Evolutionary conservation across 768 basidiomycete species (phyloP).

Genomic region (Lactarius hatsudake): DNA sequence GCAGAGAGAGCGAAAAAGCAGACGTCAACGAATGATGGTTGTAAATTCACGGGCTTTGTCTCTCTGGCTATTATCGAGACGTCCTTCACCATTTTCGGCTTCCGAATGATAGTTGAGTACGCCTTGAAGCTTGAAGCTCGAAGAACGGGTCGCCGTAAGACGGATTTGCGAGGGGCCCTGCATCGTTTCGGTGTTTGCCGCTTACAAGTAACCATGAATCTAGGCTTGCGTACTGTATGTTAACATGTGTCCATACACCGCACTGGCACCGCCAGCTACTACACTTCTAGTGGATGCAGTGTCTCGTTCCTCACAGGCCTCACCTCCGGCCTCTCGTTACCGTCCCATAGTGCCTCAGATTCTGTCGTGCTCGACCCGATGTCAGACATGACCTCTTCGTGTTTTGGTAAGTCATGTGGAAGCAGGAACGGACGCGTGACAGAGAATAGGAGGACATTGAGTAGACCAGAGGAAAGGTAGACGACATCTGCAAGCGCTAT

Average conservation of each 20-base stretch:
- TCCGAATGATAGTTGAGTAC: too few relatives aligned
- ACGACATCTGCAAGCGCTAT: conserved; percentile 40
- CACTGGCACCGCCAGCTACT: background rate
- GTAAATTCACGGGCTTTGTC: too few relatives aligned
- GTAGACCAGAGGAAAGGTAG: conserved; percentile 43
- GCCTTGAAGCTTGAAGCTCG: too few relatives aligned
- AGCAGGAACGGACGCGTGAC: conserved; percentile 40
- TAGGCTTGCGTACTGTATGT: background rate
- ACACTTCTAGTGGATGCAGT: background rate
- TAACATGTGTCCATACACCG: background rate
- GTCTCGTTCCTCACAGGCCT: background rate
- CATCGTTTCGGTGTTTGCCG: conserved; percentile 26
- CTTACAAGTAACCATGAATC: conserved; percentile 18
- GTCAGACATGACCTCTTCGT: background rate
- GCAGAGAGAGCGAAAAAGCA: too few relatives aligned
- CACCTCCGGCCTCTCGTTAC: background rate
- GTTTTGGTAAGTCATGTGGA: conserved; percentile 25
- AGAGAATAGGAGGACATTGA: conserved; percentile 42
- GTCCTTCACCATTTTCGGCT: too few relatives aligned
- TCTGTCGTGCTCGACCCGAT: conserved; percentile 20
- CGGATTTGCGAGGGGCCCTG: too few relatives aligned
- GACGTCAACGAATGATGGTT: too few relatives aligned
- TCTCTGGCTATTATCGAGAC: too few relatives aligned
- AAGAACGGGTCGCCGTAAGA: too few relatives aligned
- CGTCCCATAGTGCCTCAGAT: conserved; percentile 4